Percentiles rank a stretch among this genome's conserved stretches.
Evolutionary conservation across 2,329 filamentous ascomycete genomes (phyloP).

Genomic region (Venturia effusa): DNA sequence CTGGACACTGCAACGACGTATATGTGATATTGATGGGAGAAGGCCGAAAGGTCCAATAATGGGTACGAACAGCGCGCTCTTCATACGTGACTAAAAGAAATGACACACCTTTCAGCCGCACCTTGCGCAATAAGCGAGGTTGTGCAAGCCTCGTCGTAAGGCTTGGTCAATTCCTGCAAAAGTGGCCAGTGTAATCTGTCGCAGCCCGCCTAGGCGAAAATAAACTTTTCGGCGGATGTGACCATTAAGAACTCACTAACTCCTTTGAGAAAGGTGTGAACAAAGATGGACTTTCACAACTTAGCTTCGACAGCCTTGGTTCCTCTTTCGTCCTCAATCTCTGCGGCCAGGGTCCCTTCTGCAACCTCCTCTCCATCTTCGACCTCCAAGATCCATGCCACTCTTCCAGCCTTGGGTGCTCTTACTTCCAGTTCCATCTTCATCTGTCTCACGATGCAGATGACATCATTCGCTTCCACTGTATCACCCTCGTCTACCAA

Average conservation of each 20-base stretch:
- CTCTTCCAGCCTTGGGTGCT: constrained; percentile 34
- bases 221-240: not conserved
- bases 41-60: no score
- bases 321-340: constrained; percentile 30
- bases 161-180: no score
- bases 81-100: not conserved
- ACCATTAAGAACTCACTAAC: not conserved
- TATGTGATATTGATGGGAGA: no score
- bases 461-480: constrained; percentile 41
- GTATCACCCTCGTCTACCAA: constrained; percentile 44
- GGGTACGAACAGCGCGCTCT: not conserved
- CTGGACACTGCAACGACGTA: no score
- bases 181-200: not conserved
- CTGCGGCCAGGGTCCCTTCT: constrained; percentile 42
- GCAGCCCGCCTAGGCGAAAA: not conserved
- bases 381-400: constrained; percentile 41
- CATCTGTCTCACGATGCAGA: constrained; percentile 54
- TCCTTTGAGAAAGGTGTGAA: not conserved
- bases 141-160: not conserved
- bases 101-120: not conserved
- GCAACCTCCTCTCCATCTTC: constrained; percentile 46
- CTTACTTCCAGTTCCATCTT: constrained; percentile 60
- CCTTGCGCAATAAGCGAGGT: not conserved
- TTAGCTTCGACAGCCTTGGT: not conserved
- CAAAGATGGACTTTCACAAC: not conserved